phyloP scores from a whole-genome alignment of 73 alveolate genomes.

The Paramecium sexaurelia region DNA sequence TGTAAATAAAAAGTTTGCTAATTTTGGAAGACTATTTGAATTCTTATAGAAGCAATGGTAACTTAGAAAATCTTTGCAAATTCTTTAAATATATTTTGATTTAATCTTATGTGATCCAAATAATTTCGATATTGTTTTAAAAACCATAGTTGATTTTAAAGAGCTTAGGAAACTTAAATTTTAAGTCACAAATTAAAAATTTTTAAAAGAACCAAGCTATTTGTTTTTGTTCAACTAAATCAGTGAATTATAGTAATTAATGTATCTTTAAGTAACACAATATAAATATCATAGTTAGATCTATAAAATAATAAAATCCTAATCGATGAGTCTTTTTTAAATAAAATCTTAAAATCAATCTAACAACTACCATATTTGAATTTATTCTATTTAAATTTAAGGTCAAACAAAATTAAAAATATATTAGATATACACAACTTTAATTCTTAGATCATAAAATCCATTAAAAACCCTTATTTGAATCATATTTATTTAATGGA shows the following conservation, averaged over 20 bases:
- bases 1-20: not conserved
- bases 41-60: slow-evolving; percentile 39
- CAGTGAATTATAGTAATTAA: not conserved
- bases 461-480: slow-evolving; percentile 19
- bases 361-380: slow-evolving; percentile 13
- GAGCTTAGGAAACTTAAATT: not conserved
- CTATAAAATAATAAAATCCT: not conserved
- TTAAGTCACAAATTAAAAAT: not conserved
- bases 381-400: not conserved
- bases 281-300: not conserved
- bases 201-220: not conserved
- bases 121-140: not conserved
- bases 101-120: not conserved
- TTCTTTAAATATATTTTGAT: not conserved
- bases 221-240: not conserved
- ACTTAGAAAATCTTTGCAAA: not conserved
- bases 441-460: not conserved
- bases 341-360: not conserved
- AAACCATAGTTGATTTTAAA: not conserved
- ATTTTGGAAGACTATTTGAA: slow-evolving; percentile 30
- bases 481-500: slow-evolving; percentile 7
- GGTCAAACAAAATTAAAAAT: not conserved
- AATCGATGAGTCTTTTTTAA: not conserved
- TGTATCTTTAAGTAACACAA: not conserved
- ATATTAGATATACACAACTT: not conserved